phyloP scores from a whole-genome alignment of 2,329 filamentous ascomycete species.

The Monosporascus ibericus region DNA sequence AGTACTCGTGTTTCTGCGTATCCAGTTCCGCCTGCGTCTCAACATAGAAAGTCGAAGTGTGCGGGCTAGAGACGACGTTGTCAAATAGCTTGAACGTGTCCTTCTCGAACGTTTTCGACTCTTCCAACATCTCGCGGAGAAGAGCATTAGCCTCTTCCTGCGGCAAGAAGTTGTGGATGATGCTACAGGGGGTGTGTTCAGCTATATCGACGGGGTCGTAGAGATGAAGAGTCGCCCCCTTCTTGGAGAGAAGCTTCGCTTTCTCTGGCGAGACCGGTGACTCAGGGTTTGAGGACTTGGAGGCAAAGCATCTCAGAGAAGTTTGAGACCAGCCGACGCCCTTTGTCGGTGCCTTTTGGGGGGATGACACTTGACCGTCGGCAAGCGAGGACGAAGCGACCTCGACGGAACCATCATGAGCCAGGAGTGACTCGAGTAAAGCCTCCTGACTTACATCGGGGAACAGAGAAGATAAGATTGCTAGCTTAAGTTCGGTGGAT shows the following conservation, averaged over 20 bases:
- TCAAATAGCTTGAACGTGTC: slow-evolving; percentile 84
- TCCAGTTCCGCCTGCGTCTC: slow-evolving; percentile 63
- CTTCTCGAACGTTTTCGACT: slow-evolving; percentile 64
- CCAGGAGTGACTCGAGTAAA: slow-evolving; percentile 73
- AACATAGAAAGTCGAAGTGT: slow-evolving; percentile 80
- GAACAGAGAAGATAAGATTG: slow-evolving; percentile 73
- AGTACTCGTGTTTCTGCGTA: slow-evolving; percentile 70
- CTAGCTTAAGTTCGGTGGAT: slow-evolving; percentile 84
- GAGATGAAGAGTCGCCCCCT: slow-evolving; percentile 76
- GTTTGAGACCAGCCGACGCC: slow-evolving; percentile 50
- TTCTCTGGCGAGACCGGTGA: slow-evolving; percentile 31
- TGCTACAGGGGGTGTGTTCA: slow-evolving; percentile 79
- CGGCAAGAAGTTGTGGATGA: slow-evolving; percentile 87
- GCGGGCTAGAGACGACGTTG: slow-evolving; percentile 75
- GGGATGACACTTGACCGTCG: slow-evolving; percentile 16
- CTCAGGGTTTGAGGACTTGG: slow-evolving; percentile 8
- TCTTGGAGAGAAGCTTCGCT: slow-evolving; percentile 56
- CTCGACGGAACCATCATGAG: slow-evolving; percentile 70
- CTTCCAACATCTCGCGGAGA: slow-evolving; percentile 67
- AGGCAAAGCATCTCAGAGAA: slow-evolving; percentile 51
- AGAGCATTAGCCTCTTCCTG: slow-evolving; percentile 64
- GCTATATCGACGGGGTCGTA: slow-evolving; percentile 78
- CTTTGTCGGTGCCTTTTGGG: slow-evolving; percentile 27
- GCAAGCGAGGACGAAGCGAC: slow-evolving; percentile 53
- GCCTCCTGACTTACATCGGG: slow-evolving; percentile 56